Conservation (phyloP, 495 filamentous ascomycete species). For the Penicillium psychrofluorescens region DNA sequence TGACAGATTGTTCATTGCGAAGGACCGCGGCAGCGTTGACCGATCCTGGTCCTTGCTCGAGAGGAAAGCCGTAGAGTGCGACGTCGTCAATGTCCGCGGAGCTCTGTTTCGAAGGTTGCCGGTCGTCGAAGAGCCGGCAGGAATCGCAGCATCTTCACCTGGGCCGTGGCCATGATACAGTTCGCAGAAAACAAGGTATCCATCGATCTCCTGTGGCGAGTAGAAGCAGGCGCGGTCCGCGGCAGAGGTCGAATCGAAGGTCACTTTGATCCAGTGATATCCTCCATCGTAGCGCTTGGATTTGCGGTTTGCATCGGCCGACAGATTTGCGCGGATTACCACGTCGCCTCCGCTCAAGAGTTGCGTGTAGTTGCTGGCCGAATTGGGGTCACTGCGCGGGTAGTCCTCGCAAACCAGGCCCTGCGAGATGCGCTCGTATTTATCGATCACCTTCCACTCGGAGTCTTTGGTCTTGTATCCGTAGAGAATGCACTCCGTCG, state of each 20-base stretch:
- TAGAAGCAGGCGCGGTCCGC: slow-evolving; percentile 68
- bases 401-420: slow-evolving; percentile 89
- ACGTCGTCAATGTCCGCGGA: slow-evolving; percentile 28
- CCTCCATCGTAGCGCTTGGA: slow-evolving; percentile 71
- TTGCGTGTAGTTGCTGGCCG: slow-evolving; percentile 48
- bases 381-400: slow-evolving; percentile 52
- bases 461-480: slow-evolving; percentile 64
- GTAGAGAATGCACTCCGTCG: slow-evolving; percentile 75
- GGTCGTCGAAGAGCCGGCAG: slow-evolving; percentile 31
- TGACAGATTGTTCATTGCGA: slow-evolving; percentile 34
- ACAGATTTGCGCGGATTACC: slow-evolving; percentile 52
- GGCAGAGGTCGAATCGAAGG: slow-evolving; percentile 74
- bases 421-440: slow-evolving; percentile 66
- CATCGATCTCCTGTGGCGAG: slow-evolving; percentile 71
- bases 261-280: slow-evolving; percentile 87
- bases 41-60: slow-evolving; percentile 26
- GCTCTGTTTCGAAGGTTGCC: slow-evolving; percentile 16
- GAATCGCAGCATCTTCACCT: slow-evolving; percentile 54
- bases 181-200: slow-evolving; percentile 72
- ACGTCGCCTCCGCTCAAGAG: slow-evolving; percentile 54
- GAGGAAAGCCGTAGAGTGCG: slow-evolving; percentile 32
- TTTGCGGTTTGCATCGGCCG: slow-evolving; percentile 62
- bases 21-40: slow-evolving; percentile 39
- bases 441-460: slow-evolving; percentile 79
- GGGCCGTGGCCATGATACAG: slow-evolving; percentile 66